Base-by-base conservation (phyloP, 225 moss, liverwort and hornwort genomes). In the Lunularia cruciata region DNA sequence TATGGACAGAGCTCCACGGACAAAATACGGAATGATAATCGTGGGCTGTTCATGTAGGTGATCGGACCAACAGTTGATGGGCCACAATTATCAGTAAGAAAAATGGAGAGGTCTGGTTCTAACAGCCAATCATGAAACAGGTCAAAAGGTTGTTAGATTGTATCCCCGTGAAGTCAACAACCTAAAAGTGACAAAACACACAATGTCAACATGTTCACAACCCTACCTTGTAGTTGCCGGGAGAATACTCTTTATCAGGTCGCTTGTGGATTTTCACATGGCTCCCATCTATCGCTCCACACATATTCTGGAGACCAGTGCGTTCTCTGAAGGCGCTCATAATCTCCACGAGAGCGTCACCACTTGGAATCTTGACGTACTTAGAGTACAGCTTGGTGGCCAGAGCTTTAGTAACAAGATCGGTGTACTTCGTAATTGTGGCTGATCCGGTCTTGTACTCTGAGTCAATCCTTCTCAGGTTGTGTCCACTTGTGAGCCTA, bases 241-340 rank as follows among this genome's bases (percentile, higher is more conserved):
- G 80, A 71, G 72, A 68, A 56, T 77, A 74, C 48, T 79, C 76
- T 60, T 77, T 84, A 10, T 77, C 76, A 37, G 83, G 83, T 34
- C 77, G 59, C n/a, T 76, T 84, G 62, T 79, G 79, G 23, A 84
- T 72, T 56, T 71, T 79, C 11, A 84, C 67, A 63, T 76, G 76
- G 56, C 76, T 80, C 20, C 83, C 83, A 68, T 84, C 83, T 26
- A 84, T 76, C 27, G 83, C 79, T 48, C 83, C 83, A 26, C 79
- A 73, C 80, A 84, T 80, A 22, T 77, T 80, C 20, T 76, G 80
- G 22, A 84, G 83, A 27, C 74, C 83, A 18, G 83, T 84, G 23
- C 45, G 73, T 25, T 75, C 76, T 56, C 33, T 76, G 46, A 84
- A 84, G 25, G 76, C 76, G 3, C 31, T 62, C 23, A 84, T 79